phyloP scores from a whole-genome alignment of 2,329 filamentous ascomycete species.

The Massarina eburnea region DNA sequence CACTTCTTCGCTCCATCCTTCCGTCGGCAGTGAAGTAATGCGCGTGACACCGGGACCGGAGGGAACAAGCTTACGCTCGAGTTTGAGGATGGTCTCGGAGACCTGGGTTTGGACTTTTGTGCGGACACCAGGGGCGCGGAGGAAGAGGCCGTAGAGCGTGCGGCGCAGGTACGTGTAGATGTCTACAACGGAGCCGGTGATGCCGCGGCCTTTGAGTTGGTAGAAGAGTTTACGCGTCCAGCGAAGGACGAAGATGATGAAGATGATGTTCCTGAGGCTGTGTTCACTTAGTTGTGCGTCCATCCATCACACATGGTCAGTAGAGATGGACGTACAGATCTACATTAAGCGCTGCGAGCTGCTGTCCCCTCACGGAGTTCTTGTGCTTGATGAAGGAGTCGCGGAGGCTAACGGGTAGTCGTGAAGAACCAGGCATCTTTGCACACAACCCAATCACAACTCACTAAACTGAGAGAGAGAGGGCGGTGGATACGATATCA shows the following conservation, averaged over 20 bases:
- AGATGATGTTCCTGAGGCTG: conserved; percentile 83
- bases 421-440: conserved; percentile 60
- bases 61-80: conserved; percentile 82
- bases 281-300: background rate
- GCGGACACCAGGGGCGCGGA: conserved; percentile 83
- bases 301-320: background rate
- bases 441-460: background rate
- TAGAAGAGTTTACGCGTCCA: conserved; percentile 78
- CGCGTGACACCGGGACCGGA: conserved; percentile 69
- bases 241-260: conserved; percentile 83
- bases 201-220: conserved; percentile 84
- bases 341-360: conserved; percentile 62
- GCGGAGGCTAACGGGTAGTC: conserved; percentile 70
- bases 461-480: background rate
- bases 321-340: conserved; percentile 60
- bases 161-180: conserved; percentile 72
- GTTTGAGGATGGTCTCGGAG: conserved; percentile 73
- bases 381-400: conserved; percentile 66
- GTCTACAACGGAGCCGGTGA: conserved; percentile 76
- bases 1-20: conserved; percentile 79
- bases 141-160: conserved; percentile 79
- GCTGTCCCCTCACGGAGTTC: conserved; percentile 56
- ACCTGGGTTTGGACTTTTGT: conserved; percentile 84
- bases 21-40: conserved; percentile 75
- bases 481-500: conserved; percentile 8